Evolutionary conservation across 225 moss, liverwort and hornwort genomes (phyloP).

Genomic region (Pseudisothecium myosuroides): DNA sequence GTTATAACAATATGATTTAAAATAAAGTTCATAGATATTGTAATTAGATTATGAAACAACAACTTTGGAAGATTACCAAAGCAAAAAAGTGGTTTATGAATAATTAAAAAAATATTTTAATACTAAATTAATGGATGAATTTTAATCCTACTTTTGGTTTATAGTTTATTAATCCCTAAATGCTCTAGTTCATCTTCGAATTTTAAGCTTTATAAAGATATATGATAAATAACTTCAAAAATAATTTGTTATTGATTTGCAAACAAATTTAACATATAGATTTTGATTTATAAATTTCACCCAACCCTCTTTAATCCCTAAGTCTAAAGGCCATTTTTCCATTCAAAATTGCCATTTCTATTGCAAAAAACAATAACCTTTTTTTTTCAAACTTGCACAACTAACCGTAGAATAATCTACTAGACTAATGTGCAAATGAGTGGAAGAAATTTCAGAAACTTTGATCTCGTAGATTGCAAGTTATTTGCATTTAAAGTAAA

Average conservation of each 20-base stretch:
- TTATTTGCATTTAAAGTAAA: neutral
- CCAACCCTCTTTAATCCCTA: fast-evolving
- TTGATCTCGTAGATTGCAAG: fast-evolving
- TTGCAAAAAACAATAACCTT: neutral
- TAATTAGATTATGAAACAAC: neutral
- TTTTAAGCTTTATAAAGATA: neutral
- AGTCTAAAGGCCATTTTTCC: fast-evolving
- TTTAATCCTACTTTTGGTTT: neutral
- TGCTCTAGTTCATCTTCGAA: neutral
- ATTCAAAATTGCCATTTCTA: neutral
- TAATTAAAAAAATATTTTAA: neutral
- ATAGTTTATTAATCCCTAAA: neutral
- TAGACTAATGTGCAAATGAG: neutral
- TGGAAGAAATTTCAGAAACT: neutral
- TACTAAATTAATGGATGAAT: neutral
- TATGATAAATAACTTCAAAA: neutral
- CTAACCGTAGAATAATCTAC: fast-evolving
- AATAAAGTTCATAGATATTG: neutral
- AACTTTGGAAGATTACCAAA: neutral
- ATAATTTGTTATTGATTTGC: neutral
- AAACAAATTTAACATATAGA: neutral
- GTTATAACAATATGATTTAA: neutral
- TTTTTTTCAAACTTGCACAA: neutral
- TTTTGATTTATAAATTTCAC: neutral
- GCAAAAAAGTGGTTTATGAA: neutral